Evolutionary conservation across 108 stramenopile species (phyloP), one percentile per base, ranked within the genome.

Genomic region (Skeletonema costatum): DNA sequence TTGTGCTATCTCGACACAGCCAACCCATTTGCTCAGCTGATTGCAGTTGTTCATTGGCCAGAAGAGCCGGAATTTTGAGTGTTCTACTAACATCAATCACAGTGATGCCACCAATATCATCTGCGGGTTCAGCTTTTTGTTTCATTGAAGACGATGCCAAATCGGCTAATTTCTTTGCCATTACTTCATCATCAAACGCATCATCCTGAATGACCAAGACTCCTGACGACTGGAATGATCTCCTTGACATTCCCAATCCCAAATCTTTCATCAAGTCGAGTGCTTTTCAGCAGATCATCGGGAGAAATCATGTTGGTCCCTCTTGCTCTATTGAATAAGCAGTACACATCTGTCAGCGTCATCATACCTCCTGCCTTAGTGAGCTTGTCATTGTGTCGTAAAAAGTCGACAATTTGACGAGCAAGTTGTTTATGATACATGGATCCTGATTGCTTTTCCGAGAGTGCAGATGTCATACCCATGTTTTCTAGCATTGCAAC

Each of bases 241-340:
- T 73, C 58, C 91, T 83, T 14, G 89, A 87, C 82, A 98, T 85
- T 6, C 97, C 97, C 16, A 98, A 73, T 7, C 81, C 65, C 56
- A 97, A 64, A 46, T 71, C 74, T 46, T 85, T 80, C 87, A 97
- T 89, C 14, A 86, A 64, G 62, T 77, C 65, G 3, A 87, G 77
- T 12, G 97, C 96, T 65, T 92, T 77, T 8, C n/a, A 94, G 71
- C 4, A 99, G 77, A 86, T 99, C 98, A 48, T 97, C 95, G 3
- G 99, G 99, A 10, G 97, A 97, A 39, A 99, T 88, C 71, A 99
- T 86, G 66, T 97, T 95, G 9, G 98, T 93, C 1, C 97, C 99
- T 5, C 99, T 86, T 14, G 99, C 98, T 32, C 98, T 88, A 87
- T 99, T 99, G 67, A 91, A 91, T 32, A 97, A 66, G 53, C 92